A percentile compares a stretch with the other conserved stretches of the same genome.
These are phyloP conservation scores for Chionographis japonica DNA, from an alignment of 106 monocot genomes.

Conservation along the genomic window DNA sequence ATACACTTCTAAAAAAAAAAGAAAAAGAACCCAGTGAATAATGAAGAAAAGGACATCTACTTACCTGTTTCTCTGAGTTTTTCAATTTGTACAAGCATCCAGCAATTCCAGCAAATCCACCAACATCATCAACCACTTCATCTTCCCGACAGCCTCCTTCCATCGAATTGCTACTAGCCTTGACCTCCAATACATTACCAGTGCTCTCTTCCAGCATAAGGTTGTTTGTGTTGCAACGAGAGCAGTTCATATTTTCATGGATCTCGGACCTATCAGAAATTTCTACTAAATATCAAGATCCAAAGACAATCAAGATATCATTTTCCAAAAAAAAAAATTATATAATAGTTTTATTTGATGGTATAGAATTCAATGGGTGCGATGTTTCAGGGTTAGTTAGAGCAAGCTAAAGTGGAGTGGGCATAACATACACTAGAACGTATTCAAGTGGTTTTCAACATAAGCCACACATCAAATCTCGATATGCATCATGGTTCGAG, in stretches of 20 bases:
- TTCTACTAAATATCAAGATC: background rate
- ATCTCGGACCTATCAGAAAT: conserved; percentile 65
- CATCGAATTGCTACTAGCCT: background rate
- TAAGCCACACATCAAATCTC: too few relatives aligned
- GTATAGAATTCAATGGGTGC: too few relatives aligned
- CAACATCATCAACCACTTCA: conserved; percentile 51
- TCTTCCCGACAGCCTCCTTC: background rate
- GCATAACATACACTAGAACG: too few relatives aligned
- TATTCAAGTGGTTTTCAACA: too few relatives aligned
- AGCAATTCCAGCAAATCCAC: conserved; percentile 83
- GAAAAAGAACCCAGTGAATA: background rate
- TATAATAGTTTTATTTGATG: too few relatives aligned
- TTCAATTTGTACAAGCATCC: conserved; percentile 73
- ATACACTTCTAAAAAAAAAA: background rate
- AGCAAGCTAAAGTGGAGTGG: too few relatives aligned
- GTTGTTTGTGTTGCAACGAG: conserved; percentile 36
- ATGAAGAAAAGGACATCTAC: background rate
- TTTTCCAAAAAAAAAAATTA: too few relatives aligned
- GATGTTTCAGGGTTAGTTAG: too few relatives aligned
- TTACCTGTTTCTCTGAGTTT: conserved; percentile 71
- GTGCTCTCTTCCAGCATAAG: background rate
- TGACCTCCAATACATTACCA: background rate
- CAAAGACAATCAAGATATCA: too few relatives aligned
- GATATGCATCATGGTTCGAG: too few relatives aligned
- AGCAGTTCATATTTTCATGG: conserved; percentile 92